Percentiles rank a stretch among this genome's conserved stretches.
Evolutionary conservation across 805 yeast species (phyloP).

Genomic region (Saccharomycopsis babjevae): DNA sequence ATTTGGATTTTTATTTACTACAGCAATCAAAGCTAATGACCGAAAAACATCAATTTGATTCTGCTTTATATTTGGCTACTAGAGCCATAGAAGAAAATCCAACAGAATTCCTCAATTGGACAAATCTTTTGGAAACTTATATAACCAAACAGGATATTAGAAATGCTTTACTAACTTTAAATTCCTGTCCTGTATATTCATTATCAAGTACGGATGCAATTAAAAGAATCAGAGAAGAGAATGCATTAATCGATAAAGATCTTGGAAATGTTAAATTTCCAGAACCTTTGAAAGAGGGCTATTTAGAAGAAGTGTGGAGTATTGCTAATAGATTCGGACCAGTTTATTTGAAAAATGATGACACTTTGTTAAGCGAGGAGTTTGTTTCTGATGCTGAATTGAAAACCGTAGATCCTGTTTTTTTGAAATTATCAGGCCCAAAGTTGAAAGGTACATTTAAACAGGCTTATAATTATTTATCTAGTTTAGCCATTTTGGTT

Average conservation of each 20-base stretch:
- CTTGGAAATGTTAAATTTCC: conserved; percentile 12
- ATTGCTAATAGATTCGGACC: conserved; percentile 16
- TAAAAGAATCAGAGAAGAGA: conserved; percentile 22
- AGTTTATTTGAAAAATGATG: conserved; percentile 15
- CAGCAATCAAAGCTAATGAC: conserved; percentile 55
- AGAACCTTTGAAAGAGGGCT: conserved; percentile 17
- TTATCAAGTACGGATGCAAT: conserved; percentile 29
- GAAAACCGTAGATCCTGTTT: conserved; percentile 36
- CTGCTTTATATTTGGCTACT: conserved; percentile 51
- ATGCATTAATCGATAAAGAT: conserved; percentile 8
- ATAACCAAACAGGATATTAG: conserved; percentile 43
- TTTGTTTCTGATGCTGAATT: conserved; percentile 24
- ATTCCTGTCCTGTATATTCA: conserved; percentile 61
- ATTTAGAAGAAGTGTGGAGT: conserved; percentile 14
- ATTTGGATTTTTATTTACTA: conserved; percentile 20
- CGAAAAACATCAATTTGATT: conserved; percentile 38
- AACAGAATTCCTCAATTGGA: conserved; percentile 69
- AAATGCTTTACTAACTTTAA: conserved; percentile 56
- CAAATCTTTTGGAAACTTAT: conserved; percentile 48
- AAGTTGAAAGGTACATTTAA: conserved; percentile 42
- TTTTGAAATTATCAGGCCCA: conserved; percentile 42
- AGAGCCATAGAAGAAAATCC: conserved; percentile 62
- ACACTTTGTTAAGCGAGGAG: conserved; percentile 15
- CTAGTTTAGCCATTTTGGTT: conserved; percentile 51
- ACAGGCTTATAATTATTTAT: conserved; percentile 58